Base-by-base conservation (phyloP, 1,284 basidiomycete genomes). In the Ganoderma boninense region DNA sequence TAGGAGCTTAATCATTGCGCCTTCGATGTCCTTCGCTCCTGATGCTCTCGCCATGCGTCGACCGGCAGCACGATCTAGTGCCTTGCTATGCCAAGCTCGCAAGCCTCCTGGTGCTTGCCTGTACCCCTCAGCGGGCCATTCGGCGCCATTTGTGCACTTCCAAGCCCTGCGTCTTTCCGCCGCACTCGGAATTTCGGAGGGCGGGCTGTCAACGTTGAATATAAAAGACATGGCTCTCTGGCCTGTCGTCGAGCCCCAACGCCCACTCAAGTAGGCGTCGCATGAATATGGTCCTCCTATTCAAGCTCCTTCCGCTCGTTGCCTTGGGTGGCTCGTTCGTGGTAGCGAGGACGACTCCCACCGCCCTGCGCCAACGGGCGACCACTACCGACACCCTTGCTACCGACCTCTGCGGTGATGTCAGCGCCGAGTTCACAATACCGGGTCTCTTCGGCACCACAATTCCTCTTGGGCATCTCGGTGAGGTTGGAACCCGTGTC, bases 351-450 rank as follows among this genome's bases (percentile, higher is more conserved):
- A 69, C 69, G 16, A 60, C 72, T 14, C 68, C 66, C 14, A 38
- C 70, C 23, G 13, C 49, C 4, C 69, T 71, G 46, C 56, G 61
- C 11, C 26, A 62, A 8, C 80, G 77, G 44, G 70, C 62, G 40
- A 29, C n/a, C 35, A 71, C 77, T 49, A 67, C 77, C 42, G 85
- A 52, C 49, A 23, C 26, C 23, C 23, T 52, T 26, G 70, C 77
- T 49, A 67, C 77, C 42, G 85, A 87, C 73, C 73, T 81, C 35
- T 87, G 86, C 73, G 84, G 80, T 29, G 78, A 82, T 65, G 76
- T 86, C 54, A 73, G 81, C 62, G 77, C 70, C 0, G 71, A 75
- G 11, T 75, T 86, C 62, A 77, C 73, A 23, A 76, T 87, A 23
- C 77, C 79, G 1, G 77, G 77, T 59, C 54, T 74, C 1, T 67